Conservation (phyloP, 306 rosid species). For the Pyrus betulifolia region DNA sequence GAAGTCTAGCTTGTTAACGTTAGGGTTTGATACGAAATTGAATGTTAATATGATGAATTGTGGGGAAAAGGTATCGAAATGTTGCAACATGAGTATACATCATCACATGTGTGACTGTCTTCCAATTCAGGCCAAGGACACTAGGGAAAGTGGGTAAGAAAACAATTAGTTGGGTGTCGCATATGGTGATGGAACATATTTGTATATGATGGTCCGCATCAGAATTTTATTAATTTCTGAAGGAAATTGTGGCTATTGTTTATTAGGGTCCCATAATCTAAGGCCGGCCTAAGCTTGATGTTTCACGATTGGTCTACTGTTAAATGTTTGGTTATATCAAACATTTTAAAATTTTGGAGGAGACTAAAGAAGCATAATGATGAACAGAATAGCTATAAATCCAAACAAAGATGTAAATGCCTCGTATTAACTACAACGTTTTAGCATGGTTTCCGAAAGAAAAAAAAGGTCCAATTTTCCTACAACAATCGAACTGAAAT, state of each 20-base stretch:
- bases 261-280: neutral
- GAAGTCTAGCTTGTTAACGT: neutral
- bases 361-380: neutral
- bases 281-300: slow-evolving; percentile 6
- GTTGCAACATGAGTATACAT: neutral
- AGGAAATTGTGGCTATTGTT: slow-evolving; percentile 19
- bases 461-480: neutral
- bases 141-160: neutral
- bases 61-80: neutral
- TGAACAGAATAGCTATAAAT: neutral
- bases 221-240: slow-evolving; percentile 17
- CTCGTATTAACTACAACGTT: too few relatives aligned
- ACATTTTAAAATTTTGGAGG: neutral
- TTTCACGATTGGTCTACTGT: neutral
- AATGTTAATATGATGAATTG: neutral
- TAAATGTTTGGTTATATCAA: neutral
- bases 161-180: neutral
- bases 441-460: too few relatives aligned
- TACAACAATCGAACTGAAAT: neutral
- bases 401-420: too few relatives aligned
- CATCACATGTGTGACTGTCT: neutral
- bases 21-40: neutral
- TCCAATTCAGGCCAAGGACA: slow-evolving; percentile 5
- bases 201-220: slow-evolving; percentile 24
- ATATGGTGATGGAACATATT: neutral